Evolutionary conservation across 495 filamentous ascomycete genomes (phyloP).

Genomic region (Neurospora tetrasperma): DNA sequence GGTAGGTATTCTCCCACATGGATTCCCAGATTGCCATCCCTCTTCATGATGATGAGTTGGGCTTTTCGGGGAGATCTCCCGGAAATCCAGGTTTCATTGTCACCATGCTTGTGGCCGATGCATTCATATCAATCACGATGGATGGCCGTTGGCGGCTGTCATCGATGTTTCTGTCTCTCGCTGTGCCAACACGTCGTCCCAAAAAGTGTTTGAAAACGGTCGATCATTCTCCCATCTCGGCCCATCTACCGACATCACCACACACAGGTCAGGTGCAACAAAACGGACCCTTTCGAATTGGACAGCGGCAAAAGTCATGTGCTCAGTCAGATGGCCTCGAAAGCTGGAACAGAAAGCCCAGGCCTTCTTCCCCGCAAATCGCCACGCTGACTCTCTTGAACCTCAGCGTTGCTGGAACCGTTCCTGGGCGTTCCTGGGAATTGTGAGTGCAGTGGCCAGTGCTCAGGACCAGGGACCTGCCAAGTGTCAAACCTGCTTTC

Average conservation of each 20-base stretch:
- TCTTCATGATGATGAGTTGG: neutral
- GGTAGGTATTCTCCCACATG: too few relatives aligned
- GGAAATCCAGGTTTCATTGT: slow-evolving; percentile 1
- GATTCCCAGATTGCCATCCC: neutral
- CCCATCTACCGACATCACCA: slow-evolving; percentile 8
- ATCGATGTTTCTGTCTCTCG: neutral
- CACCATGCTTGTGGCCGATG: neutral
- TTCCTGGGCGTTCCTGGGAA: neutral
- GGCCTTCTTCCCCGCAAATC: slow-evolving; percentile 23
- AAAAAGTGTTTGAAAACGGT: neutral
- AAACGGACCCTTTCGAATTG: neutral
- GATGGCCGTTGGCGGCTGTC: neutral
- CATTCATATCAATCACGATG: neutral
- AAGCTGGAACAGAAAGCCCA: slow-evolving; percentile 7
- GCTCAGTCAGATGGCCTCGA: neutral
- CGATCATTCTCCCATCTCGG: slow-evolving; percentile 12
- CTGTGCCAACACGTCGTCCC: neutral
- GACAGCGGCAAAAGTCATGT: slow-evolving; percentile 18
- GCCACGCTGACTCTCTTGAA: slow-evolving; percentile 12
- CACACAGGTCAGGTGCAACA: slow-evolving; percentile 12
- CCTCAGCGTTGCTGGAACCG: neutral
- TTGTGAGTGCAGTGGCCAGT: neutral
- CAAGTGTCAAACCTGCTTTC: slow-evolving; percentile 2
- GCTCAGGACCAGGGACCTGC: neutral
- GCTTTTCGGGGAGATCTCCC: slow-evolving; percentile 19